Evolutionary conservation across 129 eudicot genomes (phyloP), one percentile per base, ranked within the genome.

Genomic region (Tagetes patula): DNA sequence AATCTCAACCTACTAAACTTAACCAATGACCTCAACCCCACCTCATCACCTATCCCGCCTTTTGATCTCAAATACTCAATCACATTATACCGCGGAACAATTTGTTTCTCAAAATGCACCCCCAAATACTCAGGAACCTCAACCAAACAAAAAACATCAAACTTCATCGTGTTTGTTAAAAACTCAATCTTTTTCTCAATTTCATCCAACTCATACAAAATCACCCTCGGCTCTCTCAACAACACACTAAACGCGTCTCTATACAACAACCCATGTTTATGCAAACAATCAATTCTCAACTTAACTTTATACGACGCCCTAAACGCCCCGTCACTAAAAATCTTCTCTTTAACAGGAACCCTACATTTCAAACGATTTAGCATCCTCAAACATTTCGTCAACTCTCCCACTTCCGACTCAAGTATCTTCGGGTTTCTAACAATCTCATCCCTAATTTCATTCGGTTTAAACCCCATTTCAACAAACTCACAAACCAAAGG

Each of bases 81-180:
- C 85, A 90, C 98, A 54, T 80, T 82, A 70, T 82, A 83, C 48
- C 96, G 86, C 33, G 98, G 96, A 79, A 90, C 88, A 77, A 93
- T 87, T 69, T 93, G 95, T 80, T 93, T 93, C 71, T 86, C 89
- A 47, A 90, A 87, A 80, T 88, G 67, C 13, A 87, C 85, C 43
- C 98, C 98, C 34, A 93, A 69, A 76, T 89, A 93, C 71, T 83
- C 96, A 0, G 98, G 96, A 84, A 89, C 98, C 9, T 94, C 92
- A 68, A 83, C 85, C 77, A 94, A 55, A 75, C 91, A 84, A 42
- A 46, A 62, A 75, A 94, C 49, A 75, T 82, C 91, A 78, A 82
- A 84, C 63, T 88, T 83, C 96, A 88, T 94, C 42, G 39, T 74
- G 33, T 67, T 77, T 37, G 82, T 65, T 14, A 94, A 77, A 84